Evolutionary conservation across 148 eudicot genomes (phyloP), one percentile per base, ranked within the genome.

Genomic region (Chenopodium quinoa): DNA sequence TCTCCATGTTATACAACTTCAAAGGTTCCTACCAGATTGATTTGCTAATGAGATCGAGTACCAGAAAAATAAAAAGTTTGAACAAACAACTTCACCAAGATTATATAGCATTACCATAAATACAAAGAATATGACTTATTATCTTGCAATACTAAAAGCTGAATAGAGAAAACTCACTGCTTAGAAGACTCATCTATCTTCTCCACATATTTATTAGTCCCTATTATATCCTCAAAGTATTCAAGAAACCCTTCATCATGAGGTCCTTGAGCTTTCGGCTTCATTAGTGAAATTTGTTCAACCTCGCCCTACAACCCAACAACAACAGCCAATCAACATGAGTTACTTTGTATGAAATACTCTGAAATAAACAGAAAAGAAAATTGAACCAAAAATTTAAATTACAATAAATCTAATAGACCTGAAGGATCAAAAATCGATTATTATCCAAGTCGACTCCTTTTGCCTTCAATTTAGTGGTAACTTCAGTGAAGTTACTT

Each of bases 361-460:
- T 4, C 8, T 40, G 44, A 40, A 40, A 40, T 0, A 40, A 40
- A 40, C 29, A 25, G 27, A 37, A 37, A 0, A 23, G 27, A 31
- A 37, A 10, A 32, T 10, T 16, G 0, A 40, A 40, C 44, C 44
- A 40, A 40, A 40, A 5, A 40, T 4, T 17, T 11, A n/a, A 4
- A 2, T 9, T 13, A 20, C 27, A 27, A 63, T 63, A 73, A 56
- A 20, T 46, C 16, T 23, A 2, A 69, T 64, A 75, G 81, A 95
- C 99, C 99, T 96, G 99, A 73, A 96, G 98, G 84, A 96, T 96
- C 88, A 96, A 77, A 89, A 96, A 96, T 31, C 99, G 96, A 81
- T 96, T 96, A 82, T 96, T 96, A 64, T 96, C 99, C 91, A 96
- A 89, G 89, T 96, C 99, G 17, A 96, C 98, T 80, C 99, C 99